Conservation (phyloP, 129 eudicot species). For the Apium graveolens region DNA sequence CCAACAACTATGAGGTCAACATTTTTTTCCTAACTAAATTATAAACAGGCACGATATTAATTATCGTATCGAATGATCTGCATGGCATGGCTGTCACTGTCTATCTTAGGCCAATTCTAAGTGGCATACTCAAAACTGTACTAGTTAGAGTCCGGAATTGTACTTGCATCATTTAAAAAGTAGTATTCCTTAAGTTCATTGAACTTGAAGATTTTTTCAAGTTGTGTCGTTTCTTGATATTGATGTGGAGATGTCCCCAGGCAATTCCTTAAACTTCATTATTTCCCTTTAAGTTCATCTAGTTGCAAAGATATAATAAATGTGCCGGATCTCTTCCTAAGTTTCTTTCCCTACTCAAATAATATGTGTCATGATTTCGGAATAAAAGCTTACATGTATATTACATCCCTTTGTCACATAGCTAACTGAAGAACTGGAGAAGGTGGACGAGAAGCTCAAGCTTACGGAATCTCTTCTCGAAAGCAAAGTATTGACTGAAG, state of each 20-base stretch:
- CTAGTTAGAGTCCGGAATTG: not conserved
- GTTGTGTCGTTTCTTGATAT: not conserved
- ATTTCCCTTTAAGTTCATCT: not conserved
- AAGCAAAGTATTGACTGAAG: constrained; percentile 49
- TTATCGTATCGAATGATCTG: not conserved
- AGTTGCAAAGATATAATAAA: not conserved
- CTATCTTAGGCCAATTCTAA: not conserved
- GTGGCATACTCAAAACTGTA: not conserved
- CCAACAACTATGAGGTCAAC: not conserved
- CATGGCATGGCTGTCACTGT: not conserved
- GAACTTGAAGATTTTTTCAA: not conserved
- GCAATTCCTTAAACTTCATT: not conserved
- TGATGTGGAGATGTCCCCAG: not conserved
- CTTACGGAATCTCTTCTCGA: constrained; percentile 70
- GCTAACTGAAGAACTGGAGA: constrained; percentile 80
- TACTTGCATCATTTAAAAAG: not conserved
- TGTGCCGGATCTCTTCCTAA: not conserved
- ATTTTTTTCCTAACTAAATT: not conserved
- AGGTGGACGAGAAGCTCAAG: constrained; percentile 84
- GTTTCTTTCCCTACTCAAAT: not conserved
- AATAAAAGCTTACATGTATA: constrained; percentile 22
- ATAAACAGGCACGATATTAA: not conserved
- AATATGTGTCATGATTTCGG: not conserved
- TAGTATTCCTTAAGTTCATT: not conserved
- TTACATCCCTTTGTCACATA: constrained; percentile 19